Base-by-base conservation (phyloP, 768 basidiomycete species). In the Lactarius vividus region DNA sequence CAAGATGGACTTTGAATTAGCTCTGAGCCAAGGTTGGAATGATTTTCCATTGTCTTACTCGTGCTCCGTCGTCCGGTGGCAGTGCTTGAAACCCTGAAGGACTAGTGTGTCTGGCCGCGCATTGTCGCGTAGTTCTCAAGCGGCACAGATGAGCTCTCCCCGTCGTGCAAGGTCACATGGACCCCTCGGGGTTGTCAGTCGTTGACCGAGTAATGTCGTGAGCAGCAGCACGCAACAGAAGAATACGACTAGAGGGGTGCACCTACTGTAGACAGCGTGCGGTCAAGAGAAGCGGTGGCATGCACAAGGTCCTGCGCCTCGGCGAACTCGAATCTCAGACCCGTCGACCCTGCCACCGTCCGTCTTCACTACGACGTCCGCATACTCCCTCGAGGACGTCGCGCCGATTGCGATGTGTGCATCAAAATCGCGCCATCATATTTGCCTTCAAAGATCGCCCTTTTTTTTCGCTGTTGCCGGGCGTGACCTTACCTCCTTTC, bases 401-500 rank as follows among this genome's bases (percentile, higher is more conserved):
- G 77, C 89, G 2, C 81, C 80, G 53, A 62, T 77, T 23, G 83
- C 79, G 0, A 79, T 88, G 1, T 84, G 83, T 88, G 23, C 77
- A 92, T 9, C 87, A 73, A 82, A 84, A 82, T 84, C 61, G 85
- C 85, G 28, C 78, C 81, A n/a, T n/a, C n/a, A n/a, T n/a, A n/a
- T n/a, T n/a, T n/a, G n/a, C n/a, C n/a, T n/a, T n/a, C n/a, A n/a
- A n/a, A n/a, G n/a, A n/a, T n/a, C n/a, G n/a, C n/a, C n/a, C n/a
- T n/a, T n/a, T n/a, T n/a, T n/a, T n/a, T 83, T 39, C 15, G 11
- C 35, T 13, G 35, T 1, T 7, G 35, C 35, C 11, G 11, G 35
- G 33, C 11, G 35, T 10, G 35, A 37, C 35, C 35, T 37, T 35
- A 0, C 10, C 1, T 2, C 33, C 33, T 35, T 35, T 35, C 11